Conservation (phyloP, 495 filamentous ascomycete genomes). For the Penicillium goetzii region DNA sequence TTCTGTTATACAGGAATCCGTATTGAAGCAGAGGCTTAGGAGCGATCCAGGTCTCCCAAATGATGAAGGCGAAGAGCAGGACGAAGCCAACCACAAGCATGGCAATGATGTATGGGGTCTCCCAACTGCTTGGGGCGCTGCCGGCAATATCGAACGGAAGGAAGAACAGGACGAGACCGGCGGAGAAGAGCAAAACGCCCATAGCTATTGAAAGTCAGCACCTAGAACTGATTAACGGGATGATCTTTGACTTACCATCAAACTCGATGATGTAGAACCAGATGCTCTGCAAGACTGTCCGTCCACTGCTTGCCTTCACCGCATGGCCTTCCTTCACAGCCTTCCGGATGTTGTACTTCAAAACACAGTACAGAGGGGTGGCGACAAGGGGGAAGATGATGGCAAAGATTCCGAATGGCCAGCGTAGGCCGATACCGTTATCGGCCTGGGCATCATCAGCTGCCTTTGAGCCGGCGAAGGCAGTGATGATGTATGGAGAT, state of each 20-base stretch:
- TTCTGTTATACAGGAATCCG: constrained; percentile 59
- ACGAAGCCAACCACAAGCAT: constrained; percentile 59
- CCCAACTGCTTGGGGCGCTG: constrained; percentile 48
- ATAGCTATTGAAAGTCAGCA: constrained; percentile 30
- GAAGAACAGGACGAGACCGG: constrained; percentile 61
- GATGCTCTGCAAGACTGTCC: constrained; percentile 41
- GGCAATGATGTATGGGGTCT: constrained; percentile 52
- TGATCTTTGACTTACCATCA: constrained; percentile 42
- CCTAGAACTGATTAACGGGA: neutral
- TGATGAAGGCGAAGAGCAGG: constrained; percentile 54
- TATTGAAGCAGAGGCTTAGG: constrained; percentile 57
- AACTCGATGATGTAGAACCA: constrained; percentile 58
- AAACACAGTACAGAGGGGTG: constrained; percentile 49
- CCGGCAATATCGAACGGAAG: constrained; percentile 59
- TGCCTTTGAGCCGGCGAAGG: constrained; percentile 35
- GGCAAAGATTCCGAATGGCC: constrained; percentile 61
- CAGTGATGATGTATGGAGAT: constrained; percentile 55
- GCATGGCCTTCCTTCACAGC: constrained; percentile 47
- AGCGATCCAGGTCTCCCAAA: constrained; percentile 59
- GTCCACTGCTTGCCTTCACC: constrained; percentile 41
- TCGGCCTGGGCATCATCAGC: constrained; percentile 40
- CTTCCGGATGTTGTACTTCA: constrained; percentile 56
- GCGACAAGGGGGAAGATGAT: constrained; percentile 60
- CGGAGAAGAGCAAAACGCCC: constrained; percentile 60
- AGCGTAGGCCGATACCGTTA: constrained; percentile 56